These are phyloP conservation scores for Astragalus membranaceus DNA, from an alignment of 306 rosid genomes.

Conservation along the genomic window DNA sequence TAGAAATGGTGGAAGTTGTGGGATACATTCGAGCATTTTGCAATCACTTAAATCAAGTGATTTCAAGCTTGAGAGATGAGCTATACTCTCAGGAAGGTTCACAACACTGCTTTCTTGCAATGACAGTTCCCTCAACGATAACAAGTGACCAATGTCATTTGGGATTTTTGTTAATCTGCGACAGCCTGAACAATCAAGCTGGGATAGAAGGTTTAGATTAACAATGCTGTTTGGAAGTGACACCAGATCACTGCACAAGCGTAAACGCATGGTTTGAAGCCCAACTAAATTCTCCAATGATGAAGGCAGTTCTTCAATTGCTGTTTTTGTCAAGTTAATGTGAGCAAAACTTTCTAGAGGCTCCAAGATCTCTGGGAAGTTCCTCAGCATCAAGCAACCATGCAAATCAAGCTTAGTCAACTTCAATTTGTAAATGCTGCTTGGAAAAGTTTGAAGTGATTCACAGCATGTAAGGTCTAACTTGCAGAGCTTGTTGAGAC, in stretches of 20 bases:
- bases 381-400: constrained; percentile 16
- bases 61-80: constrained; percentile 18
- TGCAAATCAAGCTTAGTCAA: constrained; percentile 5
- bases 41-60: constrained; percentile 22
- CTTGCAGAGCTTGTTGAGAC: neutral
- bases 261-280: neutral
- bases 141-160: neutral
- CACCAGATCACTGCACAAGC: neutral
- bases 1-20: constrained; percentile 12
- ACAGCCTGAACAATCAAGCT: constrained; percentile 12
- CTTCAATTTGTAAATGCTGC: constrained; percentile 20
- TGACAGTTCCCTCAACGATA: constrained; percentile 8
- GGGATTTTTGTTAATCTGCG: constrained; percentile 4
- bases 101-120: neutral
- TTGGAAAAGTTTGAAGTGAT: constrained; percentile 15
- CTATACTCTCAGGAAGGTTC: constrained; percentile 19
- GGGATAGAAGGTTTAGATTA: neutral
- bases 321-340: neutral
- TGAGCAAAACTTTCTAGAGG: neutral
- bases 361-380: constrained; percentile 20
- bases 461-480: constrained; percentile 10
- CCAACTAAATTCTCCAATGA: constrained; percentile 2
- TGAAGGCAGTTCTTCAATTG: neutral
- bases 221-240: constrained; percentile 8
- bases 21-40: constrained; percentile 17